Evolutionary conservation across 768 basidiomycete genomes (phyloP).

Genomic region (Coprinopsis sp.): DNA sequence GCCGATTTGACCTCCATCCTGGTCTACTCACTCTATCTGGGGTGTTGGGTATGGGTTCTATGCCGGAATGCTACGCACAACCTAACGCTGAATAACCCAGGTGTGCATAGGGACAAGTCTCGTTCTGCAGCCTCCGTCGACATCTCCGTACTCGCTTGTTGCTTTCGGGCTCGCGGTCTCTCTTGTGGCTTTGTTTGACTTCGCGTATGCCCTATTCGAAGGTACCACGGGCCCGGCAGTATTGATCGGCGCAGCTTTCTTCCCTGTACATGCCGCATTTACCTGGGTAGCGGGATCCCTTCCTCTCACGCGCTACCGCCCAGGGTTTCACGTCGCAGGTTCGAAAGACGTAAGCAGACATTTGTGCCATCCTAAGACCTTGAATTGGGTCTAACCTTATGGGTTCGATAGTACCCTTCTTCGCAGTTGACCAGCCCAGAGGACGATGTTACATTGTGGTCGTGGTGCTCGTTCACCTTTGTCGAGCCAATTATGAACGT

Average conservation of each 20-base stretch:
- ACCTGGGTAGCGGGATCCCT: slow-evolving; percentile 52
- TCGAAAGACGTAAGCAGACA: slow-evolving; percentile 44
- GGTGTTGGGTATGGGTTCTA: slow-evolving; percentile 46
- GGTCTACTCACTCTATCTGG: slow-evolving; percentile 28
- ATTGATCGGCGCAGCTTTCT: slow-evolving; percentile 23
- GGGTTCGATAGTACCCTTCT: slow-evolving; percentile 41
- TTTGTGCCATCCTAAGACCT: too few species aligned
- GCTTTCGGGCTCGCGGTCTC: slow-evolving; percentile 34
- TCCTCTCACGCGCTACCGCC: slow-evolving; percentile 42
- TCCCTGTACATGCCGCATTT: slow-evolving; percentile 33
- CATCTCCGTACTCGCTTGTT: slow-evolving; percentile 50
- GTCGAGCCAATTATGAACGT: slow-evolving; percentile 57
- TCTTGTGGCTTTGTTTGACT: slow-evolving; percentile 31
- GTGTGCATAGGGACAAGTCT: slow-evolving; percentile 38
- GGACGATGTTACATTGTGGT: slow-evolving; percentile 59
- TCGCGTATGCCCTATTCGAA: slow-evolving; percentile 27
- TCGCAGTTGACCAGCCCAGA: slow-evolving; percentile 52
- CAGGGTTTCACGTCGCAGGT: slow-evolving; percentile 46
- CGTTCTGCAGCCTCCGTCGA: slow-evolving; percentile 37
- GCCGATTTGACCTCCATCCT: slow-evolving; percentile 17
- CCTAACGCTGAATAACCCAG: slow-evolving; percentile 25
- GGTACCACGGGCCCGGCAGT: slow-evolving; percentile 9
- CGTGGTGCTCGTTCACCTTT: slow-evolving; percentile 62
- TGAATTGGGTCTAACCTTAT: too few species aligned
- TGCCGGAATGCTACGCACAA: slow-evolving; percentile 3